Evolutionary conservation across 768 basidiomycete species (phyloP), one percentile per base, ranked within the genome.

Genomic region (Phylloporus sp.): DNA sequence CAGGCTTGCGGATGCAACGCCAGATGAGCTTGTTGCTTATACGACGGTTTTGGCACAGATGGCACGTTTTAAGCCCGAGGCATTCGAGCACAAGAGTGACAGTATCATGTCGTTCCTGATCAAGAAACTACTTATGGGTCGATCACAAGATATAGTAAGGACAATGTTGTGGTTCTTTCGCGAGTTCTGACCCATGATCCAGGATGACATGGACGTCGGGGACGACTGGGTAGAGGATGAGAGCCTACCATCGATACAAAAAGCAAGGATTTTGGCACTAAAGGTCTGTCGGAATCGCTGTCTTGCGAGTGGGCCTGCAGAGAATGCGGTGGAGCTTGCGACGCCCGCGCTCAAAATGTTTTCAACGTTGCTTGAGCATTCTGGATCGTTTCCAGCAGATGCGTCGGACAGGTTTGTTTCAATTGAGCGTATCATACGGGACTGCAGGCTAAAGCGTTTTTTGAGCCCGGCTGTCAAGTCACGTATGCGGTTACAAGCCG

Each of bases 261-360:
- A 72, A 39, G 88, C 91, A 0, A 91, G 91, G 63, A 64, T 97
- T 4, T 70, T 86, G 8, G 79, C 84, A 2, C 65, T 98, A 22
- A 94, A 97, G 68, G 78, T 95, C 6, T 85, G 85, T 64, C 79
- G 90, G 23, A 85, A 93, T 66, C 84, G 93, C 16, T 84, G 85
- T 62, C 73, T 95, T 12, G 80, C 86, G 0, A 85, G 86, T 59
- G 81, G 81, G 0, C 58, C 69, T 6, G 71, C 78, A 5, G 80
- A 83, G 2, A 73, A 77, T 7, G 84, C 88, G 7, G 54, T 81
- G 24, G 82, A 88, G 26, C 79, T 90, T 41, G 81, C 87, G 1
- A 78, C 76, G 4, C 91, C 94, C 0, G 85, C 89, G 13, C 65
- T 94, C 34, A 85, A 85, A 60, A 80, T 95, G 75, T 73, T 95